These are phyloP conservation scores for Hydrangea macrophylla DNA, from an alignment of 148 eudicot genomes.

Conservation along the genomic window DNA sequence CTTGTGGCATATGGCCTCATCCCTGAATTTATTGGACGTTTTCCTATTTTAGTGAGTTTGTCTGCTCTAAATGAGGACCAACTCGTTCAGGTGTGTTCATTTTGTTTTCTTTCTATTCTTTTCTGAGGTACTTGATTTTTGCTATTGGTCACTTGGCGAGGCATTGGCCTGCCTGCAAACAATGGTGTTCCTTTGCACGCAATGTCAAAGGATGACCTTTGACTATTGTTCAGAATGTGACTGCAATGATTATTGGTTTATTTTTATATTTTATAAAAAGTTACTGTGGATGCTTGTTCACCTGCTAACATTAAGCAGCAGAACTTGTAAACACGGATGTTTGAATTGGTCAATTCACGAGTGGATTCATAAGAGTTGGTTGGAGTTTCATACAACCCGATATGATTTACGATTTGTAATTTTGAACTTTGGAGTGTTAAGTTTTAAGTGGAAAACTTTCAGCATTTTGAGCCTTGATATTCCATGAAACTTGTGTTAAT, in stretches of 20 bases:
- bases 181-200: neutral
- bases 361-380: too few relatives aligned
- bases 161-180: neutral
- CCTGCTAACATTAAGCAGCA: neutral
- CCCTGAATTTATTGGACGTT: constrained; percentile 65
- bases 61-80: constrained; percentile 58
- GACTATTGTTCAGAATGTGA: too few relatives aligned
- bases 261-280: neutral
- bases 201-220: neutral
- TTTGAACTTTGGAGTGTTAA: too few relatives aligned
- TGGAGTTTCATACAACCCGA: too few relatives aligned
- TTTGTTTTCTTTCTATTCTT: neutral
- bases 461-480: too few relatives aligned
- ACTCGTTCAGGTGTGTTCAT: constrained; percentile 50
- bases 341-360: too few relatives aligned
- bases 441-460: too few relatives aligned
- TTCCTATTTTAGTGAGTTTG: constrained; percentile 55
- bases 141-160: neutral
- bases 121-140: neutral
- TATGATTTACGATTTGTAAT: too few relatives aligned
- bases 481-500: too few relatives aligned
- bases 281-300: neutral
- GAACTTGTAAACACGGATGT: too few relatives aligned
- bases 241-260: neutral
- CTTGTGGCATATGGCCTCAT: constrained; percentile 69